Base-by-base conservation (phyloP, 1,284 basidiomycete species). In the Tremellales sp. region DNA sequence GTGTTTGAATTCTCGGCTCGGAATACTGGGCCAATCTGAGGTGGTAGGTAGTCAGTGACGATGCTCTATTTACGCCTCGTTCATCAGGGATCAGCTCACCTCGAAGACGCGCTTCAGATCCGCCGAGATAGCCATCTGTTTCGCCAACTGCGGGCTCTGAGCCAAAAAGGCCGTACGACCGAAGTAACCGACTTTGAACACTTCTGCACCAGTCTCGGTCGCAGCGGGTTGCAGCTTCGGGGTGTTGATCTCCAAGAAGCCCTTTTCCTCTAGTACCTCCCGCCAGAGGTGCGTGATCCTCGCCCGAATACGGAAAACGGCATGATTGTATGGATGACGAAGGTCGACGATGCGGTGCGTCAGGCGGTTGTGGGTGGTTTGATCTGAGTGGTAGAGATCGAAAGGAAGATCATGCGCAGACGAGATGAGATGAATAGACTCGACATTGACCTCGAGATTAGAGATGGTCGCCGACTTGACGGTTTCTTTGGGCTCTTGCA, bases 181-280 rank as follows among this genome's bases (percentile, higher is more conserved):
- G 79, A 97, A 97, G 76, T 97, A 97, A 64, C 82, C 82, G 43
- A 97, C 89, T 79, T 91, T 92, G 80, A 97, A 97, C 31, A 97
- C 94, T 27, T 86, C 88, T 26, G 93, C 89, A 4, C 94, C 93
- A 29, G 86, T 89, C 74, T 97, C 93, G 3, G 93, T 97, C 5
- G 94, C 93, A 25, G 92, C 86, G 40, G 88, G 91, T 70, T 96
- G 92, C 3, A 97, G 80, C 75, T 97, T 97, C 6, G 93, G 93
- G 56, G 87, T 91, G 73, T 96, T 91, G 56, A 97, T 96, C 64
- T 79, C 77, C 53, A 78, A 64, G 54, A 79, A 79, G 43, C 66
- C 72, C 51, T 70, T 51, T 27, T 61, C 56, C 56, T 77, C 76
- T 54, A 80, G 67, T 55, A 67, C 77, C 48, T 75, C 68, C 51